These are phyloP conservation scores for Suaeda aralocaspica DNA, from an alignment of 148 eudicot species.

Conservation along the genomic window DNA sequence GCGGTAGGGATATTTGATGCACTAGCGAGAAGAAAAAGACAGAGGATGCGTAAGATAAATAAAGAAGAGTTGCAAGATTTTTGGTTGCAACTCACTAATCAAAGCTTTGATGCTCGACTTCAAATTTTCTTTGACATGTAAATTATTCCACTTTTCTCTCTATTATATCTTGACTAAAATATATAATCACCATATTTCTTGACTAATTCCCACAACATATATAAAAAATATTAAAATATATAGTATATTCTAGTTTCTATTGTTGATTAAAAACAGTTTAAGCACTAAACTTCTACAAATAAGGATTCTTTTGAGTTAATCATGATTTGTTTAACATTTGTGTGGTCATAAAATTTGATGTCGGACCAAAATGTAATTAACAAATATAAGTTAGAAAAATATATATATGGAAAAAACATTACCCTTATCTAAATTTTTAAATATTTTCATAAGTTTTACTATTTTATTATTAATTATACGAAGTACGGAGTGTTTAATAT, in stretches of 20 bases:
- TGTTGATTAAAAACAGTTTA: background rate
- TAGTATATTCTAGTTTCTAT: background rate
- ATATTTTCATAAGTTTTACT: too few relatives aligned
- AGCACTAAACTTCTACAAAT: background rate
- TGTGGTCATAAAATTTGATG: too few relatives aligned
- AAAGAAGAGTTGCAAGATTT: constrained; percentile 88
- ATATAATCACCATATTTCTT: background rate
- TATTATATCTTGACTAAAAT: too few relatives aligned
- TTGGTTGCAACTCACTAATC: constrained; percentile 88
- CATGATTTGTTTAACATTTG: constrained; percentile 14
- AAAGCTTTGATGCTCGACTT: constrained; percentile 91
- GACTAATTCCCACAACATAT: background rate
- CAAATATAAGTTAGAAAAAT: too few relatives aligned
- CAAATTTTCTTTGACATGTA: constrained; percentile 99
- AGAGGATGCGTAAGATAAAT: constrained; percentile 43
- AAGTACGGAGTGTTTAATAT: too few relatives aligned
- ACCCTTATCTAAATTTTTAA: too few relatives aligned
- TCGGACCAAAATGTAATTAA: too few relatives aligned
- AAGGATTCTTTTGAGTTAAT: background rate
- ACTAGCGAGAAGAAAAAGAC: constrained; percentile 70
- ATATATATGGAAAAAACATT: too few relatives aligned
- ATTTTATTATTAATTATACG: too few relatives aligned
- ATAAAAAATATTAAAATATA: too few relatives aligned
- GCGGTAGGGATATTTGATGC: constrained; percentile 88
- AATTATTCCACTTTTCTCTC: constrained; percentile 6